These are phyloP conservation scores for Trypanosomatidae sp. DNA, from an alignment of 208 protist species.

Conservation along the genomic window DNA sequence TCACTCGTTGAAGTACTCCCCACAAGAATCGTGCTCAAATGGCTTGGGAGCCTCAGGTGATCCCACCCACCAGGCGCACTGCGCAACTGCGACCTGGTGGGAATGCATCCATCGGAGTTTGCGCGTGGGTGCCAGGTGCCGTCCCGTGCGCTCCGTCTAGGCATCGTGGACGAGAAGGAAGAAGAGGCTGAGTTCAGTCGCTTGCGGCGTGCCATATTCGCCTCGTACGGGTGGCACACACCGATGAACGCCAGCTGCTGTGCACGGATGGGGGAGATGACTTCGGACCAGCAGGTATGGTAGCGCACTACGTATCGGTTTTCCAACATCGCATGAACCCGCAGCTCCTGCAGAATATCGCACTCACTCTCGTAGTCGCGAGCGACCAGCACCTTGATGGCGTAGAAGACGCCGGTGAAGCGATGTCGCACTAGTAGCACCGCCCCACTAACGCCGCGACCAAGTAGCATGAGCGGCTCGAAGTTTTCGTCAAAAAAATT, in stretches of 20 bases:
- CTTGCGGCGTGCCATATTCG: constrained; percentile 4
- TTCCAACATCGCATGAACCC: constrained; percentile 68
- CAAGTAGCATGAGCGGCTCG: constrained; percentile 64
- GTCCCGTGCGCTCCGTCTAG: not conserved
- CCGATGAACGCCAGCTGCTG: constrained; percentile 76
- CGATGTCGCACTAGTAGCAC: constrained; percentile 76
- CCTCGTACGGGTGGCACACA: constrained; percentile 44
- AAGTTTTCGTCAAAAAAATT: constrained; percentile 92
- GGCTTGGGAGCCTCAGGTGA: constrained; percentile 20
- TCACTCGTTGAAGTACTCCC: constrained; percentile 24
- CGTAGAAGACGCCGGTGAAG: constrained; percentile 80
- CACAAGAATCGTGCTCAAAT: constrained; percentile 23
- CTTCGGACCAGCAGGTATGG: constrained; percentile 81
- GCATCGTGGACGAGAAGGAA: not conserved
- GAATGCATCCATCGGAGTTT: not conserved
- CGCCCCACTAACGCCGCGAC: constrained; percentile 64
- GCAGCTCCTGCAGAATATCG: constrained; percentile 74
- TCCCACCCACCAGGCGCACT: constrained; percentile 20
- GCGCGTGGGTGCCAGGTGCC: not conserved
- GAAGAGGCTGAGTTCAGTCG: constrained; percentile 4
- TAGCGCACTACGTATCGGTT: constrained; percentile 72
- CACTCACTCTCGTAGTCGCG: constrained; percentile 65
- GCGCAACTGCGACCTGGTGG: not conserved
- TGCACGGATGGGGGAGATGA: constrained; percentile 59
- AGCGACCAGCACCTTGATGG: constrained; percentile 81